Conservation (phyloP, 1,284 basidiomycete species). For the Sporisorium sorghi region DNA sequence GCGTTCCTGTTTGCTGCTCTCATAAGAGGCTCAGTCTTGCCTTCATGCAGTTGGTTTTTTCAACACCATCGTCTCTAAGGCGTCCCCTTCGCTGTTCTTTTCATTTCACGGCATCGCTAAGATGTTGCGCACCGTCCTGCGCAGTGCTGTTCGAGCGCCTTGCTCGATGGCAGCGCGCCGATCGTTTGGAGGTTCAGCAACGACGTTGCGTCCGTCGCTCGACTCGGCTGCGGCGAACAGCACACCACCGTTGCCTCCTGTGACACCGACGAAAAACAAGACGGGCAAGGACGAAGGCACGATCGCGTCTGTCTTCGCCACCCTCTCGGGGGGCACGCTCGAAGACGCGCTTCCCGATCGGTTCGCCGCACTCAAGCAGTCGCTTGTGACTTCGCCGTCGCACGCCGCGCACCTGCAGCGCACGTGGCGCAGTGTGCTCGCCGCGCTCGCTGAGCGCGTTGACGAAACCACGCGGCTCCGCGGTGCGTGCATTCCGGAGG, state of each 20-base stretch:
- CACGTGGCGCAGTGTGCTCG: slow-evolving; percentile 42
- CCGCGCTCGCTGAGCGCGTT: slow-evolving; percentile 25
- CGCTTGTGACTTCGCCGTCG: slow-evolving; percentile 26
- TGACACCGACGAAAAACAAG: slow-evolving; percentile 1
- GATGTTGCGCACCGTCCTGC: slow-evolving; percentile 10
- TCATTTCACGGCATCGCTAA: too few species aligned
- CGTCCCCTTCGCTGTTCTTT: too few species aligned
- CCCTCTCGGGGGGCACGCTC: slow-evolving; percentile 48
- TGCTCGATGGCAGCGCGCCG: neutral
- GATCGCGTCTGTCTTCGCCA: slow-evolving; percentile 58
- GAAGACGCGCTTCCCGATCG: slow-evolving; percentile 53
- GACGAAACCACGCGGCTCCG: slow-evolving; percentile 28
- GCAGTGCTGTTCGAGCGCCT: neutral
- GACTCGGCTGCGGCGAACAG: slow-evolving; percentile 8
- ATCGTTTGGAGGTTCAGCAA: neutral
- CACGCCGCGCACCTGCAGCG: slow-evolving; percentile 37
- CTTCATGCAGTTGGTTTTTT: too few species aligned
- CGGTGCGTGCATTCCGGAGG: slow-evolving; percentile 34
- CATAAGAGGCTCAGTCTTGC: too few species aligned
- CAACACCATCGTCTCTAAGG: too few species aligned
- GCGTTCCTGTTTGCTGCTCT: too few species aligned
- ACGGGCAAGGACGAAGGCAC: slow-evolving; percentile 48
- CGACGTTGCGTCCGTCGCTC: slow-evolving; percentile 3
- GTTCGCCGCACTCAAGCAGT: slow-evolving; percentile 48
- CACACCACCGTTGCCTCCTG: slow-evolving; percentile 8